Base-by-base conservation (phyloP, 2,329 filamentous ascomycete species). In the Fusarium fujikuroi region DNA sequence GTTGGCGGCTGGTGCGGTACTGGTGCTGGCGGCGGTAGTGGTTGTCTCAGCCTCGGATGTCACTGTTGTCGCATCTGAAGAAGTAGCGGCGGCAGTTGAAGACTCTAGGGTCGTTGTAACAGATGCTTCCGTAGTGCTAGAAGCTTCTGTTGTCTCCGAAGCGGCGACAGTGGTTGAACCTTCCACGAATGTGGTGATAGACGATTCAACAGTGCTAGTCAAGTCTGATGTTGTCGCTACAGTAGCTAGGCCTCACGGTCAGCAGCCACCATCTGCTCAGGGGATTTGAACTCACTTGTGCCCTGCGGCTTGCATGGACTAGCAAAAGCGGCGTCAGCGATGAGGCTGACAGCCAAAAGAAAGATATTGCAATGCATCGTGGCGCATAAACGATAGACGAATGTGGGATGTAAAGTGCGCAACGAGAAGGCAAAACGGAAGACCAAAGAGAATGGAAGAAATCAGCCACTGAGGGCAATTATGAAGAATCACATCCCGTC, bases 401-500 rank as follows among this genome's bases (percentile, higher is more conserved):
- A 30, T 19, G 44, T 19, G 44, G 14, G 25, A 30, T 5, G 0
- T 16, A 19, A 47, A 7, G 9, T 4, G 25, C 19, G 1, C 19
- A 3, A 21, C 12, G 19, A 30, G 19, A 47, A 21, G 16, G 6
- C 8, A 19, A 30, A 21, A 47, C 44, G 4, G 7, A 11, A 9
- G 25, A 30, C 25, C 3, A 30, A 47, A n/a, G 3, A 16, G 3
- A 15, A 15, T 15, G 3, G 9, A 2, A 16, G 44, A 11, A 30
- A 16, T 16, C 25, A 16, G 25, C 6, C 9, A 30, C 16, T n/a
- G 19, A 30, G 8, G 19, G 14, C 4, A 30, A 11, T 16, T 19
- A 30, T 8, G 1, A 47, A 16, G 6, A 28, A 28, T 28, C 25
- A 28, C 25, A 28, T 7, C 25, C 0, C 11, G 4, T 9, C 8